Conservation (phyloP, 805 yeast species). For the Torulaspora gathmanii region DNA sequence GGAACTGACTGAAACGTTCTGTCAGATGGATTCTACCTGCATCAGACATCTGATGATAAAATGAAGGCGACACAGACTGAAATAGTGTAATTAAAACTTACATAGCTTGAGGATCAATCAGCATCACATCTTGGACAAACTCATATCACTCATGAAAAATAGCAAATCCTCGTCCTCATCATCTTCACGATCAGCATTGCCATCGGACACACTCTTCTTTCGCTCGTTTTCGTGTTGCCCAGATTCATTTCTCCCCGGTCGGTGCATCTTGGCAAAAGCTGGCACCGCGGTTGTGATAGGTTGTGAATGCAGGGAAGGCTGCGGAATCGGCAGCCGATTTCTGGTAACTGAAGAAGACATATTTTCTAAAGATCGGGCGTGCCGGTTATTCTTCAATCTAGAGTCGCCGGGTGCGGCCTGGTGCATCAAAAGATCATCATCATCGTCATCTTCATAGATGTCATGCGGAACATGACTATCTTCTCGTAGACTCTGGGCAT, state of each 20-base stretch:
- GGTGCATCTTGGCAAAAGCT: conserved; percentile 35
- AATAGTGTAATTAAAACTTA: not conserved
- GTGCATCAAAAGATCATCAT: conserved; percentile 20
- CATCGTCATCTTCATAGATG: conserved; percentile 17
- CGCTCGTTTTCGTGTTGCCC: conserved; percentile 1
- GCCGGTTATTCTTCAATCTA: conserved; percentile 16
- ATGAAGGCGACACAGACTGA: not conserved
- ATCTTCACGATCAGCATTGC: conserved; percentile 33
- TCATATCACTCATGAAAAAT: conserved; percentile 75
- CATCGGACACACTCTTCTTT: conserved; percentile 19
- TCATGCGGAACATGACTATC: not conserved
- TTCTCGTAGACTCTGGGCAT: conserved; percentile 1
- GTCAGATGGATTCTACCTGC: too few relatives aligned
- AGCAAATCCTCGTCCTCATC: conserved; percentile 65
- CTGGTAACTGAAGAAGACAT: conserved; percentile 26
- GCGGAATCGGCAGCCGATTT: conserved; percentile 27
- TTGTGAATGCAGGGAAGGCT: conserved; percentile 29
- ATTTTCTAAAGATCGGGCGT: conserved; percentile 31
- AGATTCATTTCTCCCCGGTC: conserved; percentile 24
- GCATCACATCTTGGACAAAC: conserved; percentile 33
- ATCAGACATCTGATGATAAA: too few relatives aligned
- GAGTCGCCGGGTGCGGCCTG: conserved; percentile 7
- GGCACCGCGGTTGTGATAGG: conserved; percentile 33
- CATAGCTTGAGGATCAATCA: not conserved
- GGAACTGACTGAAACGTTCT: too few relatives aligned